Percentiles rank a stretch among this genome's conserved stretches.
phyloP scores from a whole-genome alignment of 805 yeast genomes.

The Yamadazyma sp. region DNA sequence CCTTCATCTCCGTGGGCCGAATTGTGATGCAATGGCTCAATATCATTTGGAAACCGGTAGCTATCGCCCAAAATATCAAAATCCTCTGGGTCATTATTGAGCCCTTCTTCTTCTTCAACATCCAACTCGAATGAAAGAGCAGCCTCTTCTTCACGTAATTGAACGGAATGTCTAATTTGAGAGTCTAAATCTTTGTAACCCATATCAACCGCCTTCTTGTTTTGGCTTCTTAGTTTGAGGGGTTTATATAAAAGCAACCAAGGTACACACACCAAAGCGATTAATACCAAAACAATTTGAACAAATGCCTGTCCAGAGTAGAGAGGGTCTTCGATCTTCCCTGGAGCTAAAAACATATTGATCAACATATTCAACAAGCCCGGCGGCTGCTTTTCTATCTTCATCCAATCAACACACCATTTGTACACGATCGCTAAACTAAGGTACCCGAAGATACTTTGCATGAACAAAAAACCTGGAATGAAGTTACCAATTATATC shows the following conservation, averaged over 20 bases:
- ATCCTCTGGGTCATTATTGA: conserved; percentile 7
- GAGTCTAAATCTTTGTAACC: conserved; percentile 41
- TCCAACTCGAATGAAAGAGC: conserved; percentile 21
- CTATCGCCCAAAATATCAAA: conserved; percentile 13
- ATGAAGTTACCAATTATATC: conserved; percentile 72
- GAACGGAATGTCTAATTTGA: conserved; percentile 28
- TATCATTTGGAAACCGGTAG: conserved; percentile 41
- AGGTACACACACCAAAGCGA: conserved; percentile 73
- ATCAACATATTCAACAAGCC: conserved; percentile 73
- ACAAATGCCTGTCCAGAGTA: conserved; percentile 64
- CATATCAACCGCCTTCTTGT: conserved; percentile 32
- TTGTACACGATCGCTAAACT: conserved; percentile 67
- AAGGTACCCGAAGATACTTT: conserved; percentile 71
- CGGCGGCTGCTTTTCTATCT: conserved; percentile 63
- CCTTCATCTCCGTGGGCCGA: conserved; percentile 34
- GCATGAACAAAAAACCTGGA: conserved; percentile 75
- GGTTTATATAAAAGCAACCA: conserved; percentile 70
- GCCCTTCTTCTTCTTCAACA: conserved; percentile 4
- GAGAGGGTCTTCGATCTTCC: conserved; percentile 61
- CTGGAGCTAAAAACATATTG: conserved; percentile 74
- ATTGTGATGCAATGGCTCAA: conserved; percentile 34
- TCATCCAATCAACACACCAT: conserved; percentile 73
- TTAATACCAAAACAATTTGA: conserved; percentile 54
- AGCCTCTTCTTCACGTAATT: conserved; percentile 44
- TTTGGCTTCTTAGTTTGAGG: conserved; percentile 41